Percentiles rank a stretch among this genome's conserved stretches.
Evolutionary conservation across 2,329 filamentous ascomycete species (phyloP).

Genomic region (Trichoderma sp.): DNA sequence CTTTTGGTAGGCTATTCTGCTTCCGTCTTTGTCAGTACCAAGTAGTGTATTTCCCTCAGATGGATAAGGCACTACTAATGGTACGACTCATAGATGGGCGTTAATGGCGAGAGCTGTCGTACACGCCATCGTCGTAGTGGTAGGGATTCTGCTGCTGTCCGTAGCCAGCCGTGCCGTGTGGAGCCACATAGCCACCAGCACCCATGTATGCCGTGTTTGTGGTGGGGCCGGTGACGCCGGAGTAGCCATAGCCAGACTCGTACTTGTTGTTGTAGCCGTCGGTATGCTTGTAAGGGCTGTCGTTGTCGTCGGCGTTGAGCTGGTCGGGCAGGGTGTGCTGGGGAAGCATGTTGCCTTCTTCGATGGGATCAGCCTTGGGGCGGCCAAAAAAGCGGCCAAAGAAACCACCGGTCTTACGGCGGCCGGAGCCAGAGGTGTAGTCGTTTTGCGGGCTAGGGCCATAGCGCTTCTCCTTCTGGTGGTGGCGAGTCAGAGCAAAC

Average conservation of each 20-base stretch:
- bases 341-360: slow-evolving; percentile 41
- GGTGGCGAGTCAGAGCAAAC: slow-evolving; percentile 66
- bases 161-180: slow-evolving; percentile 21
- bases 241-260: slow-evolving; percentile 33
- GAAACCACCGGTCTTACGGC: slow-evolving; percentile 34
- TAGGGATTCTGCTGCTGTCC: slow-evolving; percentile 33
- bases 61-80: neutral
- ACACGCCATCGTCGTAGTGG: slow-evolving; percentile 44
- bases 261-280: slow-evolving; percentile 33
- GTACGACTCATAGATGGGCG: neutral
- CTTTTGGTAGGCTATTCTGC: neutral
- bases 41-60: neutral
- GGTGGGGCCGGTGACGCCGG: neutral
- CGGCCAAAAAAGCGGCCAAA: slow-evolving; percentile 40
- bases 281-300: slow-evolving; percentile 34
- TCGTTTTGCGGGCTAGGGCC: slow-evolving; percentile 52
- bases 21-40: neutral
- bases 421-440: slow-evolving; percentile 61
- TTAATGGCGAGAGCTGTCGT: slow-evolving; percentile 33
- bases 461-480: slow-evolving; percentile 73
- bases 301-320: slow-evolving; percentile 43
- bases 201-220: slow-evolving; percentile 10
- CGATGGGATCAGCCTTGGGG: slow-evolving; percentile 30
- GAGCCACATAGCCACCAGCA: slow-evolving; percentile 11
- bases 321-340: slow-evolving; percentile 45